These are phyloP conservation scores for Lippia alba DNA, from an alignment of 305 asterid genomes.

Conservation along the genomic window DNA sequence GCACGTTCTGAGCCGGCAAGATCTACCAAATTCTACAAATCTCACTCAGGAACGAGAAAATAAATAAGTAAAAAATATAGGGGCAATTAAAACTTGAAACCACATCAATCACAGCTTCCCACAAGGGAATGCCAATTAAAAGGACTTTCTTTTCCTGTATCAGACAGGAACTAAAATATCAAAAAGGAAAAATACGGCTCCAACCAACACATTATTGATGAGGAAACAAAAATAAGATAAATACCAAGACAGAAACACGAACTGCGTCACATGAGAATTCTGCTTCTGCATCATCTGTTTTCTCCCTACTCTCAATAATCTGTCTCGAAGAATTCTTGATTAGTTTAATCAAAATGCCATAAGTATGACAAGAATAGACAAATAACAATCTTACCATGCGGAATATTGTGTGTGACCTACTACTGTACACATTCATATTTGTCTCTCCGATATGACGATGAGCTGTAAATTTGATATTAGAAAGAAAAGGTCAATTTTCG, in stretches of 20 bases:
- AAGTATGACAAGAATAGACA: constrained; percentile 17
- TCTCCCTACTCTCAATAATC: constrained; percentile 97
- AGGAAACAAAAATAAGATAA: constrained; percentile 25
- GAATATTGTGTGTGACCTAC: constrained; percentile 95
- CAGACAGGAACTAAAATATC: not conserved
- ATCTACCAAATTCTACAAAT: constrained; percentile 86
- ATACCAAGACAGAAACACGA: constrained; percentile 98
- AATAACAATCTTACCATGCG: constrained; percentile 71
- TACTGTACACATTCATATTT: constrained; percentile 91
- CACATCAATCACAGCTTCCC: not conserved
- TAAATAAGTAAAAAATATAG: constrained; percentile 34
- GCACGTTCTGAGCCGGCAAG: constrained; percentile 99
- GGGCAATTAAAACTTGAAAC: not conserved
- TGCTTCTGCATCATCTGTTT: constrained; percentile 57
- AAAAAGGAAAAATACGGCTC: not conserved
- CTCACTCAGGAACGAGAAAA: constrained; percentile 29
- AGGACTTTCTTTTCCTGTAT: not conserved
- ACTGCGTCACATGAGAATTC: constrained; percentile 89
- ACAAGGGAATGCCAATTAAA: not conserved
- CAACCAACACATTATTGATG: not conserved
- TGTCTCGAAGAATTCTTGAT: constrained; percentile 37
- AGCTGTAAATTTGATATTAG: constrained; percentile 53
- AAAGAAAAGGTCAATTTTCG: constrained; percentile 24
- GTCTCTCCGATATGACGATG: constrained; percentile 99
- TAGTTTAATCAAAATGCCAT: constrained; percentile 31